Conservation (phyloP, 2,329 filamentous ascomycete species). For the Nectriaceae sp. region DNA sequence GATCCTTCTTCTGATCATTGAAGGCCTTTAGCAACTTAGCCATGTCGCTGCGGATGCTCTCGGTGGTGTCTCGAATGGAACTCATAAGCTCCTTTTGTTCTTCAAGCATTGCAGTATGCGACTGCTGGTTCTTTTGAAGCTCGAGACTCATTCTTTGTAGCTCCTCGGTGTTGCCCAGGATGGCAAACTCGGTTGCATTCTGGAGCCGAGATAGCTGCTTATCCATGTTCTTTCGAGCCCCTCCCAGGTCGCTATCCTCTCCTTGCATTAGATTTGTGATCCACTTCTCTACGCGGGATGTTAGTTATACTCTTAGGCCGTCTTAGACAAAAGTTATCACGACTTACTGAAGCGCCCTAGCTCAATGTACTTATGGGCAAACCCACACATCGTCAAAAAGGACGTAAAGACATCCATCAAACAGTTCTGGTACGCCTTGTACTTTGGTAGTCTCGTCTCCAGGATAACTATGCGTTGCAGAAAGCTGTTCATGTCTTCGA, state of each 20-base stretch:
- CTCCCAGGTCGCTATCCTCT: conserved; percentile 32
- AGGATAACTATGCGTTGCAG: conserved; percentile 36
- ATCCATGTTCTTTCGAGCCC: conserved; percentile 32
- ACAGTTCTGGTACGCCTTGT: conserved; percentile 34
- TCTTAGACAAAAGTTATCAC: background rate
- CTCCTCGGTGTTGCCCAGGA: conserved; percentile 35
- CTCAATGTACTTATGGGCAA: conserved; percentile 37
- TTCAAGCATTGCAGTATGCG: conserved; percentile 27
- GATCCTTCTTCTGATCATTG: conserved; percentile 20
- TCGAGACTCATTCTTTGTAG: conserved; percentile 28
- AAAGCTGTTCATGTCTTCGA: conserved; percentile 40
- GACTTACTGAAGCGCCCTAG: conserved; percentile 33
- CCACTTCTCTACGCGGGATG: conserved; percentile 28
- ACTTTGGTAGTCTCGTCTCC: conserved; percentile 32
- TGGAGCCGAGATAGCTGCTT: conserved; percentile 29
- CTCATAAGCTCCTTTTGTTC: conserved; percentile 27
- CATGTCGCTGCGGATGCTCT: conserved; percentile 29
- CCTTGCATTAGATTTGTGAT: conserved; percentile 31
- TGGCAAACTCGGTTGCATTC: conserved; percentile 35
- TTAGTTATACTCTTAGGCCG: too few species aligned
- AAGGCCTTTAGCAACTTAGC: conserved; percentile 29
- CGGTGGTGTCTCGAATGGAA: conserved; percentile 27
- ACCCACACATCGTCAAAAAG: conserved; percentile 33
- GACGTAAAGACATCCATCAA: conserved; percentile 40
- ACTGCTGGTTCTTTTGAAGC: conserved; percentile 27